Conservation (phyloP, 441 rosid genomes). For the Capsella rubella region DNA sequence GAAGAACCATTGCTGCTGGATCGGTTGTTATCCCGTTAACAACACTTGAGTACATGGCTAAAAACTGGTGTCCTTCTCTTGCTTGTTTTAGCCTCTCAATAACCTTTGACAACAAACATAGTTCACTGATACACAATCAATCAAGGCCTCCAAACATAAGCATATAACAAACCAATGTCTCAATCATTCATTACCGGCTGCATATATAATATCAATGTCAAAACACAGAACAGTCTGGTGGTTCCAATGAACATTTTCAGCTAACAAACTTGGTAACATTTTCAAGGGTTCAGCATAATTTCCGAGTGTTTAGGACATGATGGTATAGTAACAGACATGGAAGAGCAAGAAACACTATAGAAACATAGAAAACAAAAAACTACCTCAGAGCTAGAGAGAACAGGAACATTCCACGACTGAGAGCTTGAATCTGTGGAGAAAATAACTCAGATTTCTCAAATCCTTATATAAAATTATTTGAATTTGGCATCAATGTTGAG, state of each 20-base stretch:
- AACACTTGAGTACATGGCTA: slow-evolving; percentile 91
- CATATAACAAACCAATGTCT: neutral
- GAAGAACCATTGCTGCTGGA: slow-evolving; percentile 83
- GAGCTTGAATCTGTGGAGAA: slow-evolving; percentile 48
- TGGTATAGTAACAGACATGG: neutral
- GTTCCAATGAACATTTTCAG: slow-evolving; percentile 3
- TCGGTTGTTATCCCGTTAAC: slow-evolving; percentile 80
- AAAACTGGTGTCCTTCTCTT: slow-evolving; percentile 59
- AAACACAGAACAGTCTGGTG: neutral
- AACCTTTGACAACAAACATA: slow-evolving; percentile 55
- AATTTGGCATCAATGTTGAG: neutral
- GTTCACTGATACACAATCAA: neutral
- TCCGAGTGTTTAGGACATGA: neutral
- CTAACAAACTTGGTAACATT: neutral
- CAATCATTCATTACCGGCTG: neutral
- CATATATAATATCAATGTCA: neutral
- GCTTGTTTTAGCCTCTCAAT: slow-evolving; percentile 59
- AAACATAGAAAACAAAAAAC: slow-evolving; percentile 13
- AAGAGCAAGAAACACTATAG: neutral
- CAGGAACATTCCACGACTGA: slow-evolving; percentile 55
- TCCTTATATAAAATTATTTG: neutral
- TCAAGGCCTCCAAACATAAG: neutral
- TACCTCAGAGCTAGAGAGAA: slow-evolving; percentile 72
- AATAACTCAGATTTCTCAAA: neutral
- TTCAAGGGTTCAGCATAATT: neutral